These are phyloP conservation scores for Citropsis articulata DNA, from an alignment of 345 rosid genomes.

Conservation along the genomic window DNA sequence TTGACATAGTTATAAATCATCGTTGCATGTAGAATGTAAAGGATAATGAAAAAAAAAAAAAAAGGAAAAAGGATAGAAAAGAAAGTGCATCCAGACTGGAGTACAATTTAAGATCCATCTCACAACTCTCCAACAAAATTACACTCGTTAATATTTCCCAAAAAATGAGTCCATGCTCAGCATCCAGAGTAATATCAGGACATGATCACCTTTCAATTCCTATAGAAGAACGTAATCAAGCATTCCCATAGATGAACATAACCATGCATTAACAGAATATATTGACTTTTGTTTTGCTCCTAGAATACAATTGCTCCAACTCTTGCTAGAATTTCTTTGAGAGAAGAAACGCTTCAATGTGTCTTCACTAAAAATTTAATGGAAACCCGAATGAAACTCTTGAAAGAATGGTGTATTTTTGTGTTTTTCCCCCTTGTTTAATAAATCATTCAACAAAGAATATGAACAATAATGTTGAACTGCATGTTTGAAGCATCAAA, in stretches of 20 bases:
- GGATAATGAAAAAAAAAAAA: no score
- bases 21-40: no score
- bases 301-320: not conserved
- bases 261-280: conserved; percentile 1
- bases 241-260: not conserved
- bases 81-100: not conserved
- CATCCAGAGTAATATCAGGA: not conserved
- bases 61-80: no score
- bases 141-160: not conserved
- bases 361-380: not conserved
- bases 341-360: not conserved
- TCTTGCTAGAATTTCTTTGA: not conserved
- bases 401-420: not conserved
- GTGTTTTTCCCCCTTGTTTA: not conserved
- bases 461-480: not conserved
- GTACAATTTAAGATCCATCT: not conserved
- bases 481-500: not conserved
- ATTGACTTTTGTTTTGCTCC: not conserved
- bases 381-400: not conserved
- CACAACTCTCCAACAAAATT: not conserved
- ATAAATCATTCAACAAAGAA: not conserved
- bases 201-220: not conserved
- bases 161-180: not conserved
- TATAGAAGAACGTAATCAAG: no score
- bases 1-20: not conserved